These are phyloP conservation scores for Leishmania aethiopica DNA, from an alignment of 208 protist species.

Conservation along the genomic window DNA sequence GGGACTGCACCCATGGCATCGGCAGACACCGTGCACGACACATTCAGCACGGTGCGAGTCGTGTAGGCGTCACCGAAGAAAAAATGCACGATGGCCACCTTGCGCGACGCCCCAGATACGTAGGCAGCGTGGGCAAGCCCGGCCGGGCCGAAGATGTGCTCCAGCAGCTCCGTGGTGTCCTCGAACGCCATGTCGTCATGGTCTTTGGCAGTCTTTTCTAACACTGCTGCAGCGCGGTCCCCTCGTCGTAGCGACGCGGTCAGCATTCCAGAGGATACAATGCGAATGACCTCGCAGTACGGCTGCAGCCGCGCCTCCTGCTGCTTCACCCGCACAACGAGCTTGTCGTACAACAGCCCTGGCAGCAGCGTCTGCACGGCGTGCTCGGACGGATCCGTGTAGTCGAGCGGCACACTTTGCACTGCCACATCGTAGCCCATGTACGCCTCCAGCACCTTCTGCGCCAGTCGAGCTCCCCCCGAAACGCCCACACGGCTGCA, in stretches of 20 bases:
- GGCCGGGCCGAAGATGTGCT: constrained; percentile 24
- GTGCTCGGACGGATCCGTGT: constrained; percentile 45
- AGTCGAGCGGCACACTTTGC: constrained; percentile 42
- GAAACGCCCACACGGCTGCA: background rate
- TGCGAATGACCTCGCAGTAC: constrained; percentile 30
- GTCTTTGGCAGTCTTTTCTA: background rate
- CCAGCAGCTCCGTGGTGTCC: constrained; percentile 23
- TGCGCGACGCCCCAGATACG: constrained; percentile 31
- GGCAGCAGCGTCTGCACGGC: constrained; percentile 36
- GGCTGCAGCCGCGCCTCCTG: constrained; percentile 28
- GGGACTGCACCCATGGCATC: background rate
- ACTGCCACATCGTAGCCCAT: constrained; percentile 26
- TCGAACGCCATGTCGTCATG: constrained; percentile 12
- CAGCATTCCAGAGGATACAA: background rate
- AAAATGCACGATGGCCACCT: constrained; percentile 51
- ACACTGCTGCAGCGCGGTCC: background rate
- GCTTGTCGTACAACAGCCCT: constrained; percentile 30
- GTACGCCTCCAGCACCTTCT: constrained; percentile 25
- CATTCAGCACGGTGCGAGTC: constrained; percentile 47
- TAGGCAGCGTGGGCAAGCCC: constrained; percentile 22
- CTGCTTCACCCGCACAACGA: constrained; percentile 30
- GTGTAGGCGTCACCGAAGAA: constrained; percentile 80
- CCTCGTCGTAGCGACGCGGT: background rate
- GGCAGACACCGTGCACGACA: constrained; percentile 17
- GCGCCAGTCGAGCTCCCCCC: constrained; percentile 6